phyloP scores from a whole-genome alignment of 2,329 filamentous ascomycete genomes.

The Ciborinia camelliae region DNA sequence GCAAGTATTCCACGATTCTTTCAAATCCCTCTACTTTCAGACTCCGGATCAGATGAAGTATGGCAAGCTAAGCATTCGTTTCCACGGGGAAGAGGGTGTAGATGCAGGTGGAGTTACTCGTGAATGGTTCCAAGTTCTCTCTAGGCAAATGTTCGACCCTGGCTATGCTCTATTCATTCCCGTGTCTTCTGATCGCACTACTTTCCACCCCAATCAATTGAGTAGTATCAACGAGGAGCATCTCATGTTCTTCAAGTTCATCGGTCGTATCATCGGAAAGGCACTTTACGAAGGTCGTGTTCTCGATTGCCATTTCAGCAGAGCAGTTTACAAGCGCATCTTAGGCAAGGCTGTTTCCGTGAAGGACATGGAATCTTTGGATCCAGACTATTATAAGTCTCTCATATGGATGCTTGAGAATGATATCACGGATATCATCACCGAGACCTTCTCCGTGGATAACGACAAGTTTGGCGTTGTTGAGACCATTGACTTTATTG shows the following conservation, averaged over 20 bases:
- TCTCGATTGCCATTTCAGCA: constrained; percentile 97
- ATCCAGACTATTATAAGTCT: constrained; percentile 98
- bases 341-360: constrained; percentile 92
- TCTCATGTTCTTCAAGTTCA: constrained; percentile 98
- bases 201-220: constrained; percentile 95
- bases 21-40: constrained; percentile 98
- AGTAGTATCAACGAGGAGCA: constrained; percentile 95
- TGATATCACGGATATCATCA: constrained; percentile 92
- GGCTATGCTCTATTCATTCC: constrained; percentile 96
- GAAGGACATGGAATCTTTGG: constrained; percentile 99
- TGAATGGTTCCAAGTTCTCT: constrained; percentile 98
- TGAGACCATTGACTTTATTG: constrained; percentile 80
- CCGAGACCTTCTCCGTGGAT: constrained; percentile 92
- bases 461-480: constrained; percentile 91
- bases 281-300: constrained; percentile 94
- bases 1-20: constrained; percentile 96
- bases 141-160: constrained; percentile 97
- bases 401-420: constrained; percentile 98
- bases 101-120: constrained; percentile 96
- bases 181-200: constrained; percentile 94
- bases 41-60: constrained; percentile 96
- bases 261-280: constrained; percentile 96
- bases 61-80: constrained; percentile 95
- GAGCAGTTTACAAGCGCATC: constrained; percentile 97
- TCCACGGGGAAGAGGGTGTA: constrained; percentile 95